These are phyloP conservation scores for Dactylellina leptospora DNA, from an alignment of 2,329 filamentous ascomycete genomes.

Conservation along the genomic window DNA sequence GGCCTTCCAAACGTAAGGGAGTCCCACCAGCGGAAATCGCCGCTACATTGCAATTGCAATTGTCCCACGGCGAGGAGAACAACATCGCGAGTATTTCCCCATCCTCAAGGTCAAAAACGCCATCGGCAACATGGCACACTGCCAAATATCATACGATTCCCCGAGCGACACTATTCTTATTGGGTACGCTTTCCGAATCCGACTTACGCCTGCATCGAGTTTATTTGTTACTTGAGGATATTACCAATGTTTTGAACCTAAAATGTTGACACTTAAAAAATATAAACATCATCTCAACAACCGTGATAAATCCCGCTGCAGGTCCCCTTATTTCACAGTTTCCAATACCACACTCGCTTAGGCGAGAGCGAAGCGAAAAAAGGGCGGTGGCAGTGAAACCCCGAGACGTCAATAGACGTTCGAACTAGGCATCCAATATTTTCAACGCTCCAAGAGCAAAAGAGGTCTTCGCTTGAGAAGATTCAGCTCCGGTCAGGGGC, in stretches of 20 bases:
- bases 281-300: background rate
- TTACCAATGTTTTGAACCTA: background rate
- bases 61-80: no score
- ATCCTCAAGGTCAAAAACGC: no score
- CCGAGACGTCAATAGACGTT: constrained; percentile 34
- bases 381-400: constrained; percentile 48
- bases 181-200: background rate
- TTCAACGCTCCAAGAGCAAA: constrained; percentile 13
- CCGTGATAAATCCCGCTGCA: constrained; percentile 10
- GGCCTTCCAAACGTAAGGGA: no score
- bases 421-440: constrained; percentile 37
- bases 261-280: background rate
- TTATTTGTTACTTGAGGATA: background rate
- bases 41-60: no score
- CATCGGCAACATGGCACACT: no score
- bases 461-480: constrained; percentile 14
- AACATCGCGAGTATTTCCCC: no score
- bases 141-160: constrained; percentile 4
- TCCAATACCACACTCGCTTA: constrained; percentile 34
- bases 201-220: background rate
- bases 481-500: background rate
- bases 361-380: constrained; percentile 33
- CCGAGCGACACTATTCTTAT: background rate
- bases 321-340: constrained; percentile 31
- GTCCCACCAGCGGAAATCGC: no score